These are phyloP conservation scores for Solanum infundibuliforme DNA, from an alignment of 257 asterid species.

Conservation along the genomic window DNA sequence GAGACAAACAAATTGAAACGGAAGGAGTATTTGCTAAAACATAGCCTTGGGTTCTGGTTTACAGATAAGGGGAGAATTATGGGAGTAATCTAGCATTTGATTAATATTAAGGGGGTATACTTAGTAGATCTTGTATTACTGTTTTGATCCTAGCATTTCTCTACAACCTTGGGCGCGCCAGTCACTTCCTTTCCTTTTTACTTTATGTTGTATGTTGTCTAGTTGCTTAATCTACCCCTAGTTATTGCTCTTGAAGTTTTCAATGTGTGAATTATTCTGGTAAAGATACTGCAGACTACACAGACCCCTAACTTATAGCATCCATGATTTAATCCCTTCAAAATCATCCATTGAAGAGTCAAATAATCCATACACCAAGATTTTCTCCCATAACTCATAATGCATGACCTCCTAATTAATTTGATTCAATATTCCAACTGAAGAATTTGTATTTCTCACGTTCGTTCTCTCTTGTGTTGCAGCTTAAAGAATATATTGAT, in stretches of 20 bases:
- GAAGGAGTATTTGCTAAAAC: background rate
- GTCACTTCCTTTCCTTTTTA: background rate
- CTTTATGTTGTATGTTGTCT: background rate
- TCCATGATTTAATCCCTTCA: background rate
- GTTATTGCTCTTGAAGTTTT: background rate
- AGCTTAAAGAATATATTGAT: slow-evolving; percentile 97
- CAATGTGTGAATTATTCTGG: background rate
- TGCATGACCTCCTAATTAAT: background rate
- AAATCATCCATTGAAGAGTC: background rate
- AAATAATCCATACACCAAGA: background rate
- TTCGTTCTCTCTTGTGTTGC: slow-evolving; percentile 15
- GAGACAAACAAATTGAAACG: background rate
- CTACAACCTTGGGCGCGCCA: background rate
- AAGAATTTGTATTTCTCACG: background rate
- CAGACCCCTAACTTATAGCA: background rate
- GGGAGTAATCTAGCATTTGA: background rate
- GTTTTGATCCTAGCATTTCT: background rate
- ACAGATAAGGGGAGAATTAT: background rate
- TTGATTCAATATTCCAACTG: background rate
- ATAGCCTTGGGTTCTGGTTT: background rate
- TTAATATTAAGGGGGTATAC: background rate
- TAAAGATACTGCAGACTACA: background rate
- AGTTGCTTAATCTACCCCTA: background rate
- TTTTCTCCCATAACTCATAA: background rate
- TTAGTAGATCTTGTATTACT: background rate